Percentiles rank a stretch among this genome's conserved stretches.
Evolutionary conservation across 1,284 basidiomycete species (phyloP).

Genomic region (Trametes pubescens): DNA sequence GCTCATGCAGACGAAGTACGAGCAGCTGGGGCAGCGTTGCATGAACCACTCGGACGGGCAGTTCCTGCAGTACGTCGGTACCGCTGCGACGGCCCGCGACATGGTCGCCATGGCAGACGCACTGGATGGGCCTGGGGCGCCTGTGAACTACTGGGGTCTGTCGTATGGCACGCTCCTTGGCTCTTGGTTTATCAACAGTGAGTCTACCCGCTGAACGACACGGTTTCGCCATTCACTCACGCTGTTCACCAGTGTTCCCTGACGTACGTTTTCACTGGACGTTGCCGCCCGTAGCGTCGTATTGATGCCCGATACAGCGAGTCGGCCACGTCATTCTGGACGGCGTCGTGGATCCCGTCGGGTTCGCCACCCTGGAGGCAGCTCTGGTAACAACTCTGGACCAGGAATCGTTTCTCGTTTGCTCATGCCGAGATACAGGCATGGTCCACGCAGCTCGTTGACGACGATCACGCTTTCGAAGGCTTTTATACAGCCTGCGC

Average conservation of each 20-base stretch:
- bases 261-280: no score
- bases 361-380: conserved; percentile 1
- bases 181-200: conserved; percentile 27
- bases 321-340: conserved; percentile 31
- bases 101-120: conserved; percentile 25
- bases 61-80: conserved; percentile 23
- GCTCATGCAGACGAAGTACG: conserved; percentile 18
- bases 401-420: no score
- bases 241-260: conserved; percentile 11
- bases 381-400: conserved; percentile 11
- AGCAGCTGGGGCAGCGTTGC: conserved; percentile 12
- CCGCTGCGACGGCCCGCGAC: conserved; percentile 24
- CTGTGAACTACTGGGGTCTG: conserved; percentile 25
- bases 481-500: conserved; percentile 20
- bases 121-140: conserved; percentile 16
- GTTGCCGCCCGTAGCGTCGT: no score
- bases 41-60: conserved; percentile 7
- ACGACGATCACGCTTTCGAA: conserved; percentile 12
- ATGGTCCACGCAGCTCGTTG: conserved; percentile 2
- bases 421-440: no score
- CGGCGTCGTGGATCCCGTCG: conserved; percentile 21
- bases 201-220: no score
- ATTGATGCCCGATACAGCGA: conserved; percentile 15
- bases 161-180: conserved; percentile 25
- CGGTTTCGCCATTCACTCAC: no score